phyloP scores from a whole-genome alignment of 2,329 filamentous ascomycete species.

The Paraconiothyrium brasiliense region DNA sequence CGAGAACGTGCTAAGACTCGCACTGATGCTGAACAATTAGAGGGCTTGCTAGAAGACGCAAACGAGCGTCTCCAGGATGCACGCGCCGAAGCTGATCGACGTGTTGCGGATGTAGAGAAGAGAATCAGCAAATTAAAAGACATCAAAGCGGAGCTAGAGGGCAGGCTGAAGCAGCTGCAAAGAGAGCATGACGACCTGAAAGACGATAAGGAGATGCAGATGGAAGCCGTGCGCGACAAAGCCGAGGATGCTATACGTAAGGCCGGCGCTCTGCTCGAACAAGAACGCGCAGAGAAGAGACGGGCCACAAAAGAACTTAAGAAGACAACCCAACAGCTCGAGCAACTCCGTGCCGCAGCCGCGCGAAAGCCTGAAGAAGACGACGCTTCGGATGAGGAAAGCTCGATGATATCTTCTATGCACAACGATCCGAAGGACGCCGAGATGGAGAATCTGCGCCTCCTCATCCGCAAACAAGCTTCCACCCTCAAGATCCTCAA shows the following conservation, averaged over 20 bases:
- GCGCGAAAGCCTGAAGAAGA: conserved; percentile 26
- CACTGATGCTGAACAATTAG: conserved; percentile 37
- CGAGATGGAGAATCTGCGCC: conserved; percentile 39
- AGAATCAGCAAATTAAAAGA: conserved; percentile 43
- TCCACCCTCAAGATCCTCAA: conserved; percentile 37
- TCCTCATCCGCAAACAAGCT: conserved; percentile 38
- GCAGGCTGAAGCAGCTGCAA: conserved; percentile 36
- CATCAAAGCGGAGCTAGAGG: conserved; percentile 35
- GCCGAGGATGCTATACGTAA: conserved; percentile 49
- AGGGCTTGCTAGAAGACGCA: conserved; percentile 36
- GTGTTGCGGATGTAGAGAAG: conserved; percentile 40
- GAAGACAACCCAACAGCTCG: conserved; percentile 30
- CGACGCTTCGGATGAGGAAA: conserved; percentile 24
- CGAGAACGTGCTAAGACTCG: conserved; percentile 35
- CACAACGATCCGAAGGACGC: conserved; percentile 30
- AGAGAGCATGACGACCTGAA: conserved; percentile 37
- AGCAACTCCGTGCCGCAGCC: conserved; percentile 29
- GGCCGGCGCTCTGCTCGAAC: conserved; percentile 40
- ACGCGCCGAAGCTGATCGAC: conserved; percentile 38
- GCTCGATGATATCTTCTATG: conserved; percentile 17
- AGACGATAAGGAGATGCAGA: conserved; percentile 37
- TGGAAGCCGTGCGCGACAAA: conserved; percentile 43
- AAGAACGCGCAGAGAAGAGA: conserved; percentile 46
- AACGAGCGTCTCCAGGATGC: conserved; percentile 38
- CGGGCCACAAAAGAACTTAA: conserved; percentile 39